A percentile compares a stretch with the other conserved stretches of the same genome.
Conservation (phyloP, 2,329 filamentous ascomycete species). For the Clonostachys rhizophaga region DNA sequence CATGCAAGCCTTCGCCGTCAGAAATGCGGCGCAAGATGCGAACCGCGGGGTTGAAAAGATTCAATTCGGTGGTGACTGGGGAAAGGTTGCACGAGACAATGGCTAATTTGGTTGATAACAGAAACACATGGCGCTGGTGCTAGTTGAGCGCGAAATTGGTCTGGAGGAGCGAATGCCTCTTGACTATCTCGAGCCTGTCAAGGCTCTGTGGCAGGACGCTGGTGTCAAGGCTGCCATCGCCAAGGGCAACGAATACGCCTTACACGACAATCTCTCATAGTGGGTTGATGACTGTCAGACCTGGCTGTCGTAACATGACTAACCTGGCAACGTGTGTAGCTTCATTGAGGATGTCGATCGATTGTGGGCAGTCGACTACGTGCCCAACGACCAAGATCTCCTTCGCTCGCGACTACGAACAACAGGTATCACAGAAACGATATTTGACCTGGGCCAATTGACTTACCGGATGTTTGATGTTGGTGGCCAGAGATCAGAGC, state of each 20-base stretch:
- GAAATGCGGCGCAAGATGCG: too few species aligned
- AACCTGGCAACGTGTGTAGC: constrained; percentile 35
- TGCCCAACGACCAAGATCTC: constrained; percentile 92
- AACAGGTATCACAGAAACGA: constrained; percentile 92
- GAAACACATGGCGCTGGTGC: constrained; percentile 74
- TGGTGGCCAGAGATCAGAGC: constrained; percentile 85
- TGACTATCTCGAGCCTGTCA: constrained; percentile 77
- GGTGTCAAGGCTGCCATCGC: constrained; percentile 85
- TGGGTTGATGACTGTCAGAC: constrained; percentile 38
- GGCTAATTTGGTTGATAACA: constrained; percentile 36
- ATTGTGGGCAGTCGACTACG: constrained; percentile 70
- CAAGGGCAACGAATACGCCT: constrained; percentile 92
- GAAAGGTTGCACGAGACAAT: constrained; percentile 11
- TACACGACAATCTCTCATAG: constrained; percentile 95
- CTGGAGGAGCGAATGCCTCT: constrained; percentile 75
- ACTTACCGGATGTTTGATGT: constrained; percentile 98
- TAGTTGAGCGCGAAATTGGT: constrained; percentile 77
- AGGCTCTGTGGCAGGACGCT: constrained; percentile 74
- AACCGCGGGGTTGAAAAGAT: too few species aligned
- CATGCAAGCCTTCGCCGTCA: too few species aligned
- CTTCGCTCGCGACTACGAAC: constrained; percentile 85
- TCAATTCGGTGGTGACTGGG: too few species aligned
- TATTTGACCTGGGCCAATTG: constrained; percentile 86
- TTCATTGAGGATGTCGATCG: constrained; percentile 79
- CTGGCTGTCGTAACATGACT: background rate